A percentile compares a stretch with the other conserved stretches of the same genome.
Evolutionary conservation across 164 flowering plant species (phyloP).

Genomic region (Stephania cephalantha): DNA sequence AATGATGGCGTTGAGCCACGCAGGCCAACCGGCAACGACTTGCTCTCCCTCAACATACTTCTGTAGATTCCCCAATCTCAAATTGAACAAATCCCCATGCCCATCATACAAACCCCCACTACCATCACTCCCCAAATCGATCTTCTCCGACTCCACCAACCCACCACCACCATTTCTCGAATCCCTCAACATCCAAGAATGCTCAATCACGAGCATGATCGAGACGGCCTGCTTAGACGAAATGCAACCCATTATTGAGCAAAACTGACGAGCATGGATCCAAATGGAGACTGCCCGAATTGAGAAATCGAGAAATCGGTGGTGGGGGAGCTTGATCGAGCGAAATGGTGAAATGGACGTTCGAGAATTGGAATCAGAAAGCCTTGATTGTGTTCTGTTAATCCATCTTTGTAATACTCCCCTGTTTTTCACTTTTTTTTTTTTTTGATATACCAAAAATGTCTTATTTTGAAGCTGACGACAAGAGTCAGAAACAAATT

Average conservation of each 20-base stretch:
- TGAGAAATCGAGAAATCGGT: not conserved
- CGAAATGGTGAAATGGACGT: too few species aligned
- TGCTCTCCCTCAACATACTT: conserved; percentile 58
- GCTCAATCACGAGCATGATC: conserved; percentile 34
- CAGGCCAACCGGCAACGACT: conserved; percentile 82
- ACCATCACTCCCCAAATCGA: not conserved
- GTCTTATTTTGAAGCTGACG: too few species aligned
- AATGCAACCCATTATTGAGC: conserved; percentile 50
- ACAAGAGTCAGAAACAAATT: too few species aligned
- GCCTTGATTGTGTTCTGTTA: not conserved
- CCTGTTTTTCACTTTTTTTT: not conserved
- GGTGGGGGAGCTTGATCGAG: too few species aligned
- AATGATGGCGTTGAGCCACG: conserved; percentile 61
- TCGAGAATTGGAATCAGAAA: too few species aligned
- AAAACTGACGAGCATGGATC: conserved; percentile 5
- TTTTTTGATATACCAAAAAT: not conserved
- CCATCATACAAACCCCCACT: conserved; percentile 17
- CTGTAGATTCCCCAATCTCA: conserved; percentile 44
- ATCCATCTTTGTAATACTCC: not conserved
- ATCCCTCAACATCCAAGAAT: conserved; percentile 20
- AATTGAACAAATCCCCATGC: conserved; percentile 25
- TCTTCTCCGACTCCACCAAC: conserved; percentile 12
- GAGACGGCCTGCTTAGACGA: conserved; percentile 42
- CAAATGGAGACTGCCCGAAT: not conserved
- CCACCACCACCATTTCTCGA: conserved; percentile 6